phyloP scores from a whole-genome alignment of 345 rosid species.

The Brassica nigra region DNA sequence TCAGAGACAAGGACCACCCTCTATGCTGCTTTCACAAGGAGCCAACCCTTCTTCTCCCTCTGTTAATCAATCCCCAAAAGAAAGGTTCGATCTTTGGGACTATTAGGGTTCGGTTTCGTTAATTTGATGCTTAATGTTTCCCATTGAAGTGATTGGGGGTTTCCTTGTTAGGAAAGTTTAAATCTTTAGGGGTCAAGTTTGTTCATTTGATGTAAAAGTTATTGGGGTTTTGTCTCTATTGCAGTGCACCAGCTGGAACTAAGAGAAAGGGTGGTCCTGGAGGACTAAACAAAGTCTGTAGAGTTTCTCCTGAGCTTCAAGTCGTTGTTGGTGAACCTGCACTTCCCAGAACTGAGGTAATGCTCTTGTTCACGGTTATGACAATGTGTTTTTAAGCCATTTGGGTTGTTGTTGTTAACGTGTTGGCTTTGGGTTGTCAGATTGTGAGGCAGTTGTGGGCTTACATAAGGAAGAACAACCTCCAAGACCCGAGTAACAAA shows the following conservation, averaged over 20 bases:
- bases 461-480: constrained; percentile 92
- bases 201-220: constrained; percentile 4
- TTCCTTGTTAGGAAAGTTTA: constrained; percentile 21
- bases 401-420: neutral
- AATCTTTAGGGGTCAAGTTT: constrained; percentile 15
- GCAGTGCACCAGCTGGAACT: constrained; percentile 70
- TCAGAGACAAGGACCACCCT: constrained; percentile 41
- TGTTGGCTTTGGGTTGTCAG: constrained; percentile 43
- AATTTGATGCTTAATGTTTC: neutral
- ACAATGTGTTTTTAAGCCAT: neutral
- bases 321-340: constrained; percentile 93
- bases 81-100: constrained; percentile 50
- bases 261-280: constrained; percentile 97
- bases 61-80: constrained; percentile 53
- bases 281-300: constrained; percentile 92
- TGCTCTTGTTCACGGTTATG: neutral
- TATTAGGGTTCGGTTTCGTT: neutral
- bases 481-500: constrained; percentile 98
- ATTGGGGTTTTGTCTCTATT: constrained; percentile 15
- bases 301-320: constrained; percentile 93
- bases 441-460: constrained; percentile 98
- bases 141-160: constrained; percentile 18
- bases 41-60: constrained; percentile 18
- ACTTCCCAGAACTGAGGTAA: constrained; percentile 91
- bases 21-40: constrained; percentile 26